Base-by-base conservation (phyloP, 306 rosid genomes). In the Ceratonia siliqua region DNA sequence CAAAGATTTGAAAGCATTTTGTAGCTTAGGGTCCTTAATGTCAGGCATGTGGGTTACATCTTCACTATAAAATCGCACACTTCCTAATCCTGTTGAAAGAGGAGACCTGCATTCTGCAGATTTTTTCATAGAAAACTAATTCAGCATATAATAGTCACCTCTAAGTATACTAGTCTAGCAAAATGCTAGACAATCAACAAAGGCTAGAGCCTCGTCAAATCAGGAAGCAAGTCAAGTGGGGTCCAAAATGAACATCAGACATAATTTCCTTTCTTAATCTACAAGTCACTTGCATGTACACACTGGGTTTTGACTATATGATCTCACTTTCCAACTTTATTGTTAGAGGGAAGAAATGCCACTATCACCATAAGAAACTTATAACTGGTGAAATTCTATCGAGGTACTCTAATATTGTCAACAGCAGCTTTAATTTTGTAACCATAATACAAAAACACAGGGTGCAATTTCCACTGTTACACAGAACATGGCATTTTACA, bases 1-100 rank as follows among this genome's bases (percentile, higher is more conserved):
- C 86, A 95, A 92, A 80, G 88, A 96, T 86, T 90, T 92, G 89
- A 95, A 92, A 55, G 53, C 93, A 36, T 61, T 74, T 14, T 46
- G 80, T 73, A 95, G 91, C 45, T 62, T 80, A 78, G 92, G 76
- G 69, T 92, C 98, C 18, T 72, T 78, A 25, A 95, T 83, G 52
- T 70, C 72, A 61, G 99, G 99, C 84, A 78, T 5, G 78, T 76
- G 93, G 11, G 69, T 70, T 53, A 86, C 82, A 36, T 81, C 91
- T 69, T 78, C 87, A 57, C 99, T 87, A 61, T 70, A 92, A 62
- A 55, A 86, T 66, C 92, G 76, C 67, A 52, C 36, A 56, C 84
- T 81, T 50, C 95, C 91, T 70, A 88, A 65, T 9, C 89, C 79
- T 59, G 24, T 63, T 3, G 89, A 78, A 72, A 86, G 69, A 59